Base-by-base conservation (phyloP, 371 early-diverging fungal species). In the Saksenaea vasiformis region DNA sequence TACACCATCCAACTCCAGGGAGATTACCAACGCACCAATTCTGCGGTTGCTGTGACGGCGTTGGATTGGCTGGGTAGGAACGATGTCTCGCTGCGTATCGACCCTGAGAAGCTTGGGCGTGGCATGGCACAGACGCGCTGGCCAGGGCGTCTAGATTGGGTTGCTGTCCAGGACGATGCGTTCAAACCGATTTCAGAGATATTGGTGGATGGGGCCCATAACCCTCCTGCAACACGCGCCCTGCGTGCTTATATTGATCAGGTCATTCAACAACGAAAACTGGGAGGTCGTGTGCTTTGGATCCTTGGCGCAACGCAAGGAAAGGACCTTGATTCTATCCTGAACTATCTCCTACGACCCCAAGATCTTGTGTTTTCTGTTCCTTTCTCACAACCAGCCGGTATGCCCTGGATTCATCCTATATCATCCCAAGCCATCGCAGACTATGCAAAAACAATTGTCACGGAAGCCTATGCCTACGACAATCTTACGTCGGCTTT, bases 141-240 rank as follows among this genome's bases (percentile, higher is more conserved):
- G 93, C 94, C 93, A 0, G 96, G 95, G 2, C 81, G 97, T 15
- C 66, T 97, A 58, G 91, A 95, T 54, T 90, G 89, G 85, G 62
- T 91, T 8, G 61, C 65, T 17, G 2, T 0, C 26, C 1, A 34
- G 58, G 8, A 60, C 41, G 22, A 39, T 59, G 36, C 69, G 4
- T 58, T 70, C 34, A 39, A 53, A 10, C 61, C 74, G 34, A 43
- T 60, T 54, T 31, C 39, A 5, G 56, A 70, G 66, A 63, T 94
- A 8, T 73, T 95, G 17, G 82, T 93, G 0, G 96, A 97, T 68
- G 98, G 96, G 10, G 95, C 95, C 1, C 96, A 97, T 71, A 97
- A 97, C 70, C 79, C 82, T 55, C 87, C 87, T 3, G 93, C 94
- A 0, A 87, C 91, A 0, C 54, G 62, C 13, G 89, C 80, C 2